These are phyloP conservation scores for Trichoderma sp. DNA, from an alignment of 2,329 filamentous ascomycete species.

Conservation along the genomic window DNA sequence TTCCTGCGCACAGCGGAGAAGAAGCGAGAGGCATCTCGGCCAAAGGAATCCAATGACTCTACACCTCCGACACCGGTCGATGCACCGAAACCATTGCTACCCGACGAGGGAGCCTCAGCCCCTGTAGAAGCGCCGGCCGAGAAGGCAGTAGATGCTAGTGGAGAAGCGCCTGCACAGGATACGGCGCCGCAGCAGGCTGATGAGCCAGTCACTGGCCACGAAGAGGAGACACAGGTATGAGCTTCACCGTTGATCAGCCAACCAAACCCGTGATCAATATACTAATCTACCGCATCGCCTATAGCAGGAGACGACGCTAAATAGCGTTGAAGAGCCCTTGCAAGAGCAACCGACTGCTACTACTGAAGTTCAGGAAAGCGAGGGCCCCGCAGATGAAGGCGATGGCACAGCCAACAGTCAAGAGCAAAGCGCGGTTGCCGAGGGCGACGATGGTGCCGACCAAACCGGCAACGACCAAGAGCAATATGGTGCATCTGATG, in stretches of 20 bases:
- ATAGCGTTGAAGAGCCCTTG: neutral
- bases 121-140: constrained; percentile 23
- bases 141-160: neutral
- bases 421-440: neutral
- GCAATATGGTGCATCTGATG: constrained; percentile 34
- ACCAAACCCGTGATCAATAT: neutral
- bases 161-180: neutral
- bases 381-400: constrained; percentile 10
- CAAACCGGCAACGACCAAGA: constrained; percentile 33
- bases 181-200: neutral
- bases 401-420: constrained; percentile 9
- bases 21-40: constrained; percentile 68
- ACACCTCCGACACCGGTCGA: constrained; percentile 43
- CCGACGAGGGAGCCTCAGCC: constrained; percentile 26
- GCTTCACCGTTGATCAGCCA: neutral
- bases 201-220: neutral
- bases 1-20: constrained; percentile 90
- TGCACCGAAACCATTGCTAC: constrained; percentile 34
- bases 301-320: neutral
- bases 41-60: constrained; percentile 46
- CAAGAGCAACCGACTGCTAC: neutral
- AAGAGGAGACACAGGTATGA: constrained; percentile 19
- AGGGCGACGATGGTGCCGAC: constrained; percentile 26
- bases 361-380: neutral
- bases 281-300: neutral